A percentile compares a stretch with the other conserved stretches of the same genome.
phyloP scores from a whole-genome alignment of 2,329 filamentous ascomycete species.

The Cladosporium sp. region DNA sequence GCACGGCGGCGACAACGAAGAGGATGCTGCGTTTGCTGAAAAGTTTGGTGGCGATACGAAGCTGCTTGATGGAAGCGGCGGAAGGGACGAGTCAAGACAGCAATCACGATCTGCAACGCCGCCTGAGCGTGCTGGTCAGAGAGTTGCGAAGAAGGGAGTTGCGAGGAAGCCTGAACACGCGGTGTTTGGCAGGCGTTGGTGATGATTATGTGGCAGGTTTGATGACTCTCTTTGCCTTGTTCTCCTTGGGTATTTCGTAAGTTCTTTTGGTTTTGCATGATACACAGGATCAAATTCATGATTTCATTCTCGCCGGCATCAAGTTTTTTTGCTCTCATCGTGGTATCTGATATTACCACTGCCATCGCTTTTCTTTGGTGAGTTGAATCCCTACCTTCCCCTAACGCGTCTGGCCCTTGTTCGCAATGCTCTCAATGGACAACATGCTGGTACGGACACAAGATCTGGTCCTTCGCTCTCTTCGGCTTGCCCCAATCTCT shows the following conservation, averaged over 20 bases:
- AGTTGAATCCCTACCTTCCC: neutral
- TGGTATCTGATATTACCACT: neutral
- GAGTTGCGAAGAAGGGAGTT: constrained; percentile 17
- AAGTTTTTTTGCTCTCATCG: neutral
- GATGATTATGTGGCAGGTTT: neutral
- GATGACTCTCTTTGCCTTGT: neutral
- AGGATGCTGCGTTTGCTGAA: constrained; percentile 38
- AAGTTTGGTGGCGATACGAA: constrained; percentile 30
- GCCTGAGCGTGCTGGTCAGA: constrained; percentile 1
- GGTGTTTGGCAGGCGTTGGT: constrained; percentile 35
- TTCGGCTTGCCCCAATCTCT: no score
- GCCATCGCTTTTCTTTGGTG: neutral
- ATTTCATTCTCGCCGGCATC: neutral
- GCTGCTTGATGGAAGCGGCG: constrained; percentile 30
- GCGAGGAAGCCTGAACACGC: constrained; percentile 29
- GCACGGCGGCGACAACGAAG: constrained; percentile 29
- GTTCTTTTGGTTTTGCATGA: neutral
- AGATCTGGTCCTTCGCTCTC: no score
- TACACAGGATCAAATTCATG: constrained; percentile 1
- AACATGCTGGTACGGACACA: no score
- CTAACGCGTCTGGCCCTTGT: no score
- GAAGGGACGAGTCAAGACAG: neutral
- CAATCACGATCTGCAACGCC: neutral
- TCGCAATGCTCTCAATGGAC: no score
- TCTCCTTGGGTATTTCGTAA: neutral